These are phyloP conservation scores for Fraxinus greggii DNA, from an alignment of 305 asterid species.

Conservation along the genomic window DNA sequence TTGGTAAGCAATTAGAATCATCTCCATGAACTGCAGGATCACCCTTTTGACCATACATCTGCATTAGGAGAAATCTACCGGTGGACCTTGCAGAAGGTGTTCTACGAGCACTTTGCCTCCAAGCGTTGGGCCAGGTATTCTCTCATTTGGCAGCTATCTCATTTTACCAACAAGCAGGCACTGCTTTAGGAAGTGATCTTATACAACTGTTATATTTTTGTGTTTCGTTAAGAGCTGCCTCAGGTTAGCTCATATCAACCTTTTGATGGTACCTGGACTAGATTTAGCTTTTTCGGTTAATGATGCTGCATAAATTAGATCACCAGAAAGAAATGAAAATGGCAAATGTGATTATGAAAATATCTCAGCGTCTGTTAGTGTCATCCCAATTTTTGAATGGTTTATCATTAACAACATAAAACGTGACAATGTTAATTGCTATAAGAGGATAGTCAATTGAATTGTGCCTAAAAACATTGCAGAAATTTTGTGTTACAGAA, in stretches of 20 bases:
- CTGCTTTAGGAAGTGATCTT: not conserved
- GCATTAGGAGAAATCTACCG: constrained; percentile 50
- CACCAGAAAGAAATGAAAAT: not conserved
- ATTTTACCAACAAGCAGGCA: not conserved
- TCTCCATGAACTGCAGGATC: constrained; percentile 6
- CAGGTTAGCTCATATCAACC: not conserved
- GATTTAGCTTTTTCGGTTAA: not conserved
- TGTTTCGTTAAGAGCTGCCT: not conserved
- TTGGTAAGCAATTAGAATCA: constrained; percentile 17
- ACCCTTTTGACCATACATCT: constrained; percentile 18
- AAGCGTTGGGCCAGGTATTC: constrained; percentile 47
- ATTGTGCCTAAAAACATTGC: not conserved
- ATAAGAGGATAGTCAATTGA: not conserved
- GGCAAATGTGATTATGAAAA: not conserved
- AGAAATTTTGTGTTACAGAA: not conserved
- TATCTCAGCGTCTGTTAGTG: not conserved
- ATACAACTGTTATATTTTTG: not conserved
- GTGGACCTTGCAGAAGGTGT: constrained; percentile 54
- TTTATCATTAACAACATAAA: not conserved
- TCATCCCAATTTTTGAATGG: not conserved
- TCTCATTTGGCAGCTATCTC: constrained; percentile 23
- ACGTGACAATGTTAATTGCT: not conserved
- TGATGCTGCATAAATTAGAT: not conserved
- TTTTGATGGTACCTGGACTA: not conserved
- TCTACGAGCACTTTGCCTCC: constrained; percentile 50